Conservation (phyloP, 768 basidiomycete genomes). For the Gymnopilus dilepis region DNA sequence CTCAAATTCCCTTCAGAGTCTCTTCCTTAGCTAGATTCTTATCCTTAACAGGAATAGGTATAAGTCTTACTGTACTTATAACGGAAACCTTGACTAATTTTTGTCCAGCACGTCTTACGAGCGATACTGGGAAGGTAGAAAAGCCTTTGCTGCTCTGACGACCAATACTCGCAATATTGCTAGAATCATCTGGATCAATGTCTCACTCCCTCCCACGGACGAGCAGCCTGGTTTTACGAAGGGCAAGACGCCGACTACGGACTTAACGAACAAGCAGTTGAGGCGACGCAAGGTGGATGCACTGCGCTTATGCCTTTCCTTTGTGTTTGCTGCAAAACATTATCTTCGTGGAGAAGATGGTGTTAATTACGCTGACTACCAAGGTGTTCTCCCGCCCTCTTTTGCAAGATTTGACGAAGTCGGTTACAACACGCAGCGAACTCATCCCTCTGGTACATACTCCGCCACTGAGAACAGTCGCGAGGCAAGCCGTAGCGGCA, state of each 20-base stretch:
- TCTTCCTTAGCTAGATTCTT: background rate
- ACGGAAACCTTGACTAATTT: background rate
- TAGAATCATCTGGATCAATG: constrained; percentile 81
- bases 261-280: constrained; percentile 56
- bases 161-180: constrained; percentile 79
- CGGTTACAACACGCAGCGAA: constrained; percentile 41
- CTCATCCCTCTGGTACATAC: constrained; percentile 42
- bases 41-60: constrained; percentile 64
- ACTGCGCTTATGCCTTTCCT: constrained; percentile 70
- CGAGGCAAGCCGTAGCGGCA: constrained; percentile 39
- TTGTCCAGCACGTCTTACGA: constrained; percentile 73
- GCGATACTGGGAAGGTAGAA: constrained; percentile 89
- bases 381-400: constrained; percentile 65
- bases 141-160: constrained; percentile 74
- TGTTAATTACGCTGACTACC: constrained; percentile 68
- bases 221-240: constrained; percentile 46
- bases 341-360: constrained; percentile 89
- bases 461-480: constrained; percentile 42
- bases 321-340: constrained; percentile 78
- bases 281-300: constrained; percentile 71
- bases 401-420: constrained; percentile 55
- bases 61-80: constrained; percentile 24
- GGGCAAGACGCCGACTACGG: constrained; percentile 55
- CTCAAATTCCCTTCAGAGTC: background rate
- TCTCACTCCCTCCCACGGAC: constrained; percentile 62